Evolutionary conservation across 371 early-diverging fungal genomes (phyloP).

Genomic region (Rhizopus stolonifer): DNA sequence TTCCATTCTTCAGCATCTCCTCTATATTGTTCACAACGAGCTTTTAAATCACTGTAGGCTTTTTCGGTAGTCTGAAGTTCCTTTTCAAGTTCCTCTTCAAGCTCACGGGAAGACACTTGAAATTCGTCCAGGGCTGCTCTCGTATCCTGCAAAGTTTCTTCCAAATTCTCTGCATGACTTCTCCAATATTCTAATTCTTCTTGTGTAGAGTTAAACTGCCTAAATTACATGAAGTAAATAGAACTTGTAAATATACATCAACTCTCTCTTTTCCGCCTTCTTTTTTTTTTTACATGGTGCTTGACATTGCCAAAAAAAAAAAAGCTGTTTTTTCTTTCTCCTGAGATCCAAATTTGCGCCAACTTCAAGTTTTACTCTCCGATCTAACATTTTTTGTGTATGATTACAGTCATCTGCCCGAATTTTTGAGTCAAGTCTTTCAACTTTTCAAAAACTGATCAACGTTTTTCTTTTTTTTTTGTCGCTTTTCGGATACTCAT

Average conservation of each 20-base stretch:
- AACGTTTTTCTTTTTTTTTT: too few relatives aligned
- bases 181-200: constrained; percentile 64
- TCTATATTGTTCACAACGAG: constrained; percentile 53
- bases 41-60: constrained; percentile 59
- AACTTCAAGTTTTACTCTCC: too few relatives aligned
- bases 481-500: too few relatives aligned
- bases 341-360: too few relatives aligned
- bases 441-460: too few relatives aligned
- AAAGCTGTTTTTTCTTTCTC: neutral
- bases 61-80: constrained; percentile 64
- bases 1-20: constrained; percentile 75
- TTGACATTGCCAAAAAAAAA: neutral
- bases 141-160: constrained; percentile 56
- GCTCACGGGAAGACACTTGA: constrained; percentile 59
- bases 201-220: constrained; percentile 50
- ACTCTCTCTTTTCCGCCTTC: neutral
- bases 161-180: constrained; percentile 46
- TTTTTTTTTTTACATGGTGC: neutral
- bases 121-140: constrained; percentile 61
- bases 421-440: too few relatives aligned
- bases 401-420: too few relatives aligned
- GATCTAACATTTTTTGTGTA: too few relatives aligned
- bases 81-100: constrained; percentile 66
- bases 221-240: too few relatives aligned
- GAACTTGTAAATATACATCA: too few relatives aligned